Percentiles rank a stretch among this genome's conserved stretches.
phyloP scores from a whole-genome alignment of 352 stramenopile genomes.

The Phytophthora crassamura region DNA sequence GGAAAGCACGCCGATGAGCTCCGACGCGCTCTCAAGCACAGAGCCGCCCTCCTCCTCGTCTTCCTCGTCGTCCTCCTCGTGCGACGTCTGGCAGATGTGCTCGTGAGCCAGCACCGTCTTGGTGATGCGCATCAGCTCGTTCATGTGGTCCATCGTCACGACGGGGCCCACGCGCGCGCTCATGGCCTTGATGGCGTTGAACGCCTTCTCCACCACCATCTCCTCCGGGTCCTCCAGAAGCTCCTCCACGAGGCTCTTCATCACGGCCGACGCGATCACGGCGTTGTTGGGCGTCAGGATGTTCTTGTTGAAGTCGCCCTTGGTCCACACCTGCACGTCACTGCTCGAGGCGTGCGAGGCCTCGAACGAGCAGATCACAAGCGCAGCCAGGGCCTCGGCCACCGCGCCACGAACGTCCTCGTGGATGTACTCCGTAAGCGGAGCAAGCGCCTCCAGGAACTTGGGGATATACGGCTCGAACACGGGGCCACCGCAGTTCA shows the following conservation, averaged over 20 bases:
- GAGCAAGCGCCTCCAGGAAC: slow-evolving; percentile 81
- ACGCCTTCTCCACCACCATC: slow-evolving; percentile 94
- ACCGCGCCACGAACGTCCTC: slow-evolving; percentile 85
- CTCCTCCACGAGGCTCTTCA: slow-evolving; percentile 80
- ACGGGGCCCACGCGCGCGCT: slow-evolving; percentile 92
- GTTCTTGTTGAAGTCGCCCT: slow-evolving; percentile 85
- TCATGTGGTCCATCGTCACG: slow-evolving; percentile 93
- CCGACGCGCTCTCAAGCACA: slow-evolving; percentile 92
- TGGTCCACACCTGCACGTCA: slow-evolving; percentile 87
- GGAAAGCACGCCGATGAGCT: slow-evolving; percentile 93
- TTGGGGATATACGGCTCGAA: slow-evolving; percentile 89
- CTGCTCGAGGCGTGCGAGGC: slow-evolving; percentile 70
- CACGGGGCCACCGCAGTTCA: slow-evolving; percentile 74
- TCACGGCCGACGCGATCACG: slow-evolving; percentile 77
- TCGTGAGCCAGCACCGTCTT: slow-evolving; percentile 90
- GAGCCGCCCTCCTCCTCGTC: slow-evolving; percentile 95
- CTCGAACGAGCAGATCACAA: slow-evolving; percentile 89
- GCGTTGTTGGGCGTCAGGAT: slow-evolving; percentile 82
- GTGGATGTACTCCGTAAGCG: slow-evolving; percentile 88
- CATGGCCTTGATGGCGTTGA: slow-evolving; percentile 96
- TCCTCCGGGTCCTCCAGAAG: slow-evolving; percentile 85
- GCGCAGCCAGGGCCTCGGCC: slow-evolving; percentile 76
- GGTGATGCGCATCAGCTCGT: slow-evolving; percentile 83
- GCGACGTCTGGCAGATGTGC: slow-evolving; percentile 90
- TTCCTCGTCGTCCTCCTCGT: slow-evolving; percentile 91